These are phyloP conservation scores for Calvatia gigantea DNA, from an alignment of 768 basidiomycete genomes.

Conservation along the genomic window DNA sequence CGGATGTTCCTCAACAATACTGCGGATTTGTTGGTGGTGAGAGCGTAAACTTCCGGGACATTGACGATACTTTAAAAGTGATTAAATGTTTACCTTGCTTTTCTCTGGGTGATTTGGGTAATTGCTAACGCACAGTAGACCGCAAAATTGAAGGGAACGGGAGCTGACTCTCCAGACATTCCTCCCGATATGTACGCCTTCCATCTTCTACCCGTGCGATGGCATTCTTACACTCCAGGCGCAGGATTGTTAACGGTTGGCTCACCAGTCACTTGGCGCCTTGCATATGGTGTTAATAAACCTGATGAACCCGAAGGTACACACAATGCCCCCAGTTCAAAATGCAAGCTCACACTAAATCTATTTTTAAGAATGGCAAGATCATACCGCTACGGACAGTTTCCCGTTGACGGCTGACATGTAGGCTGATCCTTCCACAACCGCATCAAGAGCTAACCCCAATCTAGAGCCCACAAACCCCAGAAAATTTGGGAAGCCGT, in stretches of 20 bases:
- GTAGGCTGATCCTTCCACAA: neutral
- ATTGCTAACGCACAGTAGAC: slow-evolving; percentile 29
- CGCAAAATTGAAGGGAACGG: slow-evolving; percentile 38
- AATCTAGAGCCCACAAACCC: neutral
- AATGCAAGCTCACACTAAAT: neutral
- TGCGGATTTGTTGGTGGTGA: slow-evolving; percentile 1
- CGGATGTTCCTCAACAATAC: slow-evolving; percentile 28
- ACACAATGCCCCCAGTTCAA: slow-evolving; percentile 1
- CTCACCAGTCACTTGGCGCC: slow-evolving; percentile 47
- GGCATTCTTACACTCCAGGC: neutral
- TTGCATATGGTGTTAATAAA: slow-evolving; percentile 56
- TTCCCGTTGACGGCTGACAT: neutral
- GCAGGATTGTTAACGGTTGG: neutral
- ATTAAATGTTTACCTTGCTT: slow-evolving; percentile 3
- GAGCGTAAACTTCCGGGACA: neutral
- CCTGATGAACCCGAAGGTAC: slow-evolving; percentile 53
- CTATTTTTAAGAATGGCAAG: neutral
- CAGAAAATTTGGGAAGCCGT: neutral
- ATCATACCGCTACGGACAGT: neutral
- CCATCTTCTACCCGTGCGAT: neutral
- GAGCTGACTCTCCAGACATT: neutral
- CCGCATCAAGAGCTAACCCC: neutral
- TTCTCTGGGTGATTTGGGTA: neutral
- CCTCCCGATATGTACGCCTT: slow-evolving; percentile 54
- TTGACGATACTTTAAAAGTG: slow-evolving; percentile 30